phyloP scores from a whole-genome alignment of 345 rosid species.

The Geranium rotundifolium region DNA sequence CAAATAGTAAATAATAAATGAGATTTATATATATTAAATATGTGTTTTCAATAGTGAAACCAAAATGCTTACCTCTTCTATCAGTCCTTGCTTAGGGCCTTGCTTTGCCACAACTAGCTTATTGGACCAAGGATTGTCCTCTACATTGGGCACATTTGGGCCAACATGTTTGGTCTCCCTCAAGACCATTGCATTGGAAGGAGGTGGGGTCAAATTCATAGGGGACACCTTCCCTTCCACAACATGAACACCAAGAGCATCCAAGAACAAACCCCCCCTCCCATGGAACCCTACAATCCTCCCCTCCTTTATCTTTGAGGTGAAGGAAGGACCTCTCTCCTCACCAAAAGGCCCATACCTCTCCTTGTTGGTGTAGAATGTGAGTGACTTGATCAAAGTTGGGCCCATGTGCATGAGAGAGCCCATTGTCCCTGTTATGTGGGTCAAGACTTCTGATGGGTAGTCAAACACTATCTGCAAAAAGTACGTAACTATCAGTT shows the following conservation, averaged over 20 bases:
- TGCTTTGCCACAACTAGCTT: constrained; percentile 51
- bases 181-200: constrained; percentile 2
- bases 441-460: constrained; percentile 67
- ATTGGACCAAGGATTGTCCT: constrained; percentile 63
- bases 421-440: constrained; percentile 53
- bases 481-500: neutral
- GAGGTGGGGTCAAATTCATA: constrained; percentile 7
- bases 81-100: constrained; percentile 40
- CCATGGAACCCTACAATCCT: constrained; percentile 78
- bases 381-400: constrained; percentile 48
- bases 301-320: constrained; percentile 45
- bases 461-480: constrained; percentile 67
- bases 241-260: constrained; percentile 61
- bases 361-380: constrained; percentile 72
- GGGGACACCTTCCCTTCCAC: constrained; percentile 43
- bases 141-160: constrained; percentile 25
- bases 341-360: constrained; percentile 89
- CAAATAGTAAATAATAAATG: too few relatives aligned
- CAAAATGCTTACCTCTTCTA: constrained; percentile 45
- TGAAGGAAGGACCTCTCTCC: constrained; percentile 69
- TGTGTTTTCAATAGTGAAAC: neutral
- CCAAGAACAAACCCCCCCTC: constrained; percentile 62
- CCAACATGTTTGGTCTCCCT: too few relatives aligned
- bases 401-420: constrained; percentile 85
- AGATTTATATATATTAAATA: neutral